Base-by-base conservation (phyloP, 2,329 filamentous ascomycete species). In the Phialocephala sp. region DNA sequence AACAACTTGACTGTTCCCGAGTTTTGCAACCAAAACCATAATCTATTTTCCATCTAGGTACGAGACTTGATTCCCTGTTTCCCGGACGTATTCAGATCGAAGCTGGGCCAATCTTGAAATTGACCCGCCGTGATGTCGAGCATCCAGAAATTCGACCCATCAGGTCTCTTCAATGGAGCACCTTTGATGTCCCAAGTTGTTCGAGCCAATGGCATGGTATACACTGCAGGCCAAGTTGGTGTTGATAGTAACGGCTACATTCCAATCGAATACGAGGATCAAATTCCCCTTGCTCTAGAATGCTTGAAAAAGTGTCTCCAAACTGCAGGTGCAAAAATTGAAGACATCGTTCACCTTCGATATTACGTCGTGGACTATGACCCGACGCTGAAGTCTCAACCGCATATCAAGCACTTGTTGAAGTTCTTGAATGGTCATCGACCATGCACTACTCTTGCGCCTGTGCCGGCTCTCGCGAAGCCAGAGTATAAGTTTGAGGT, bases 311-410 rank as follows among this genome's bases (percentile, higher is more conserved):
- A 57, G 35, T 57, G 55, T 24, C 36, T 57, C 18, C 6, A 57
- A 57, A 75, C 77, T 2, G 76, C 78, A 0, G 79, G 79, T 0
- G 76, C 79, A 5, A 67, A 69, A 1, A 68, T 79, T 14, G 68
- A 70, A 4, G 75, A 82, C 63, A 79, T 83, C 24, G 73, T 76
- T 14, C 81, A 82, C 65, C 69, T 83, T 11, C 80, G 74, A 0
- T 65, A 81, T 20, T 81, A 78, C 62, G 80, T 83, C 50, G 81
- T 83, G 64, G 72, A 80, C 68, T 83, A 83, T 65, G 76, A 81
- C 59, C 72, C 78, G 0, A 39, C 32, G 2, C 35, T 57, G 9
- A 62, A 67, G 4, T 71, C 76, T 1, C 75, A 79, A 4, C 73
- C 74, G 27, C 81, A 83, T 66, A 70, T 75, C 0, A 74, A 74